phyloP scores from a whole-genome alignment of 768 basidiomycete genomes.

The Serendipita sp. region DNA sequence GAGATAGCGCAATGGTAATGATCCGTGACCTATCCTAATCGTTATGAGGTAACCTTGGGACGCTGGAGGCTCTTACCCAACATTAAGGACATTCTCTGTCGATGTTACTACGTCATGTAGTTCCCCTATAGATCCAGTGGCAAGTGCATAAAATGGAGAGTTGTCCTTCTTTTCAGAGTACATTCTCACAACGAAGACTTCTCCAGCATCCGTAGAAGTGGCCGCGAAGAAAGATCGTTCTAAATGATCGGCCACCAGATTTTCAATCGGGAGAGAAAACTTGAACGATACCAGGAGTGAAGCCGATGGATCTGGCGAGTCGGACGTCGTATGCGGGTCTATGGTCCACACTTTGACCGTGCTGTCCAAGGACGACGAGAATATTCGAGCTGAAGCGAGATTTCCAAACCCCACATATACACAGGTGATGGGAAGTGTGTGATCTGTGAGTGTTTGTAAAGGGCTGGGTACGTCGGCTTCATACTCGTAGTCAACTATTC shows the following conservation, averaged over 20 bases:
- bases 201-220: constrained; percentile 40
- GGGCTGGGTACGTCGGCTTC: constrained; percentile 64
- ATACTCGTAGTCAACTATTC: constrained; percentile 58
- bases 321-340: not conserved
- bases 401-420: constrained; percentile 62
- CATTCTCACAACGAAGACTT: constrained; percentile 48
- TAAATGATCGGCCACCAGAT: constrained; percentile 59
- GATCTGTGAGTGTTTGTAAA: constrained; percentile 70
- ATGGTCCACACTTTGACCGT: constrained; percentile 59
- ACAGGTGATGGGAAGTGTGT: constrained; percentile 79
- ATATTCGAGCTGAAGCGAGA: constrained; percentile 59
- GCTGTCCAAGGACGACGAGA: constrained; percentile 76
- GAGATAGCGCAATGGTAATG: constrained; percentile 56
- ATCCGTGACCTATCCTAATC: constrained; percentile 31
- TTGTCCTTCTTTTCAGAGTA: constrained; percentile 29
- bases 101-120: not conserved
- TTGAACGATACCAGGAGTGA: constrained; percentile 73
- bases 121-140: not conserved
- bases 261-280: constrained; percentile 61
- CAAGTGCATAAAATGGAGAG: not conserved
- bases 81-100: constrained; percentile 31
- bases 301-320: constrained; percentile 21
- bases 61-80: constrained; percentile 34
- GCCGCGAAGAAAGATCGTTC: constrained; percentile 85
- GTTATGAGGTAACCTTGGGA: not conserved